phyloP scores from a whole-genome alignment of 345 rosid genomes.

The Rhizophora mangle region DNA sequence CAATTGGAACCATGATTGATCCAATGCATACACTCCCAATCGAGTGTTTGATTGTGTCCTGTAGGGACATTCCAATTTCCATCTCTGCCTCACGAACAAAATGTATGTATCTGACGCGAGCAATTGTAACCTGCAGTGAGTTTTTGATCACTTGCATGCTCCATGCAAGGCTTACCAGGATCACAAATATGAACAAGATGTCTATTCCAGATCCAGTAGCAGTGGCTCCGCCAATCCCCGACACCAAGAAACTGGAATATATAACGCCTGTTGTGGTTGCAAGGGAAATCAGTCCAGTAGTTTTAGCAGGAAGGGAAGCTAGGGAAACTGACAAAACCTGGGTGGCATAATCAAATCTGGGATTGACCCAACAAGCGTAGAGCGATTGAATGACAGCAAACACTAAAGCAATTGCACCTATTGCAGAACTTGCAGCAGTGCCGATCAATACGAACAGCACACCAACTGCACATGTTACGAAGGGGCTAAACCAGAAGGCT shows the following conservation, averaged over 20 bases:
- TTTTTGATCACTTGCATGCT: constrained; percentile 72
- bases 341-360: constrained; percentile 51
- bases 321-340: constrained; percentile 48
- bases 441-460: constrained; percentile 47
- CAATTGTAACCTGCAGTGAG: constrained; percentile 49
- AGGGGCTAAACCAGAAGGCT: constrained; percentile 69
- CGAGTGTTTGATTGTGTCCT: constrained; percentile 43
- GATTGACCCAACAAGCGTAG: constrained; percentile 72
- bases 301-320: constrained; percentile 46
- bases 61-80: constrained; percentile 39
- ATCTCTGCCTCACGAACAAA: constrained; percentile 50
- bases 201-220: constrained; percentile 49
- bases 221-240: constrained; percentile 81
- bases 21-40: constrained; percentile 66
- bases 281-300: constrained; percentile 27
- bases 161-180: constrained; percentile 71
- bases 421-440: constrained; percentile 43
- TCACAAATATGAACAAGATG: constrained; percentile 44
- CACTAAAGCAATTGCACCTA: constrained; percentile 46
- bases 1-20: constrained; percentile 56
- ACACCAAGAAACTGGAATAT: constrained; percentile 57
- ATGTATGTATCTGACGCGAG: constrained; percentile 52
- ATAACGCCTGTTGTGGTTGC: constrained; percentile 31
- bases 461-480: constrained; percentile 55
- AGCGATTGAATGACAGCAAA: constrained; percentile 47